These are phyloP conservation scores for Lecanicillium sp. DNA, from an alignment of 2,329 filamentous ascomycete genomes.

Conservation along the genomic window DNA sequence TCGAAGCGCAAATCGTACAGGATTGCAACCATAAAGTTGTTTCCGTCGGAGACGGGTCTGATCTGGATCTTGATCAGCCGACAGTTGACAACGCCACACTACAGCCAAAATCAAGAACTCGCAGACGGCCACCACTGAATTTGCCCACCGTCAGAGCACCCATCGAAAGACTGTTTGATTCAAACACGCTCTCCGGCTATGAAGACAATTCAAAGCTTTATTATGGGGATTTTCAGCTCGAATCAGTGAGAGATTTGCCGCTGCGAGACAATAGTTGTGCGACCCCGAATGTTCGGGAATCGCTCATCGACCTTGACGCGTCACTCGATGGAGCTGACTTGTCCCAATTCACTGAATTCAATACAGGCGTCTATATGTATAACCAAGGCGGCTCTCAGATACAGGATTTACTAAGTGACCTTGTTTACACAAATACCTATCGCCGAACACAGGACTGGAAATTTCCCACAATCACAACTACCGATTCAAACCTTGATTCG, in stretches of 20 bases:
- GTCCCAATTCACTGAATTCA: constrained; percentile 52
- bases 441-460: constrained; percentile 49
- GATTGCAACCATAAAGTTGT: constrained; percentile 48
- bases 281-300: constrained; percentile 45
- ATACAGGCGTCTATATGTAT: constrained; percentile 43
- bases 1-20: constrained; percentile 48
- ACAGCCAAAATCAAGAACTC: constrained; percentile 41
- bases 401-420: constrained; percentile 49
- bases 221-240: constrained; percentile 40
- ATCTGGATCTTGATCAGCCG: constrained; percentile 42
- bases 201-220: constrained; percentile 55
- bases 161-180: constrained; percentile 57
- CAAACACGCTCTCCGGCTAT: constrained; percentile 56
- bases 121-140: constrained; percentile 49
- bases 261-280: constrained; percentile 46
- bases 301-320: constrained; percentile 56
- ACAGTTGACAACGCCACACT: constrained; percentile 41
- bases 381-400: no score
- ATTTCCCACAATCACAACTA: constrained; percentile 43
- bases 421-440: constrained; percentile 45
- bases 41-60: constrained; percentile 51
- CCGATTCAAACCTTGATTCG: no score
- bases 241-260: constrained; percentile 41
- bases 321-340: constrained; percentile 48
- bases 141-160: constrained; percentile 50